A percentile compares a stretch with the other conserved stretches of the same genome.
Evolutionary conservation across 108 stramenopile species (phyloP).

Genomic region (Pseudonitzschia delicatissima): DNA sequence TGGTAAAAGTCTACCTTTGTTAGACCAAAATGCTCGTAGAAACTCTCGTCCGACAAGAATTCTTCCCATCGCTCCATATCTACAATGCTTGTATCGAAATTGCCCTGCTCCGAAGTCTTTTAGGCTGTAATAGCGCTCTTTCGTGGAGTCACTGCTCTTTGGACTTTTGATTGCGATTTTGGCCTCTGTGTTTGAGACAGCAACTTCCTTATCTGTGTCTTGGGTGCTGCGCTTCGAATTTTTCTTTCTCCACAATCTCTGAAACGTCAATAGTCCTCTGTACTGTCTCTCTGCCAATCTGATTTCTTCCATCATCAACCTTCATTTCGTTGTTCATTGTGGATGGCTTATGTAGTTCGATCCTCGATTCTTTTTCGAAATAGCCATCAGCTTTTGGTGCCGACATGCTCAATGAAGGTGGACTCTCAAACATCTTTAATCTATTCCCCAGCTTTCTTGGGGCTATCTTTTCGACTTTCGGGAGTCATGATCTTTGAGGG

Average conservation of each 20-base stretch:
- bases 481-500: too few species aligned
- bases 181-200: too few species aligned
- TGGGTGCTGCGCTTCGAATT: background rate
- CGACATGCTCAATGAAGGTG: constrained; percentile 1
- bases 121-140: background rate
- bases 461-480: background rate
- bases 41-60: constrained; percentile 27
- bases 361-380: too few species aligned
- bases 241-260: constrained; percentile 1
- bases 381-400: background rate
- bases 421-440: constrained; percentile 7
- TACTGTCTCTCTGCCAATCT: background rate
- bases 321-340: background rate
- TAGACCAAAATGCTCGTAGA: constrained; percentile 24
- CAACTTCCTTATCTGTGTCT: too few species aligned
- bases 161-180: background rate
- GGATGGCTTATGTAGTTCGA: too few species aligned
- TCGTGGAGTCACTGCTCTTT: background rate
- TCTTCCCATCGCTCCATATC: constrained; percentile 27
- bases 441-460: constrained; percentile 1
- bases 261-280: background rate
- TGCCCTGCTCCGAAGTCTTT: background rate
- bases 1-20: constrained; percentile 29
- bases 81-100: background rate
- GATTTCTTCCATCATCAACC: background rate